phyloP scores from a whole-genome alignment of 2,329 filamentous ascomycete genomes.

The Fusarium sp. region DNA sequence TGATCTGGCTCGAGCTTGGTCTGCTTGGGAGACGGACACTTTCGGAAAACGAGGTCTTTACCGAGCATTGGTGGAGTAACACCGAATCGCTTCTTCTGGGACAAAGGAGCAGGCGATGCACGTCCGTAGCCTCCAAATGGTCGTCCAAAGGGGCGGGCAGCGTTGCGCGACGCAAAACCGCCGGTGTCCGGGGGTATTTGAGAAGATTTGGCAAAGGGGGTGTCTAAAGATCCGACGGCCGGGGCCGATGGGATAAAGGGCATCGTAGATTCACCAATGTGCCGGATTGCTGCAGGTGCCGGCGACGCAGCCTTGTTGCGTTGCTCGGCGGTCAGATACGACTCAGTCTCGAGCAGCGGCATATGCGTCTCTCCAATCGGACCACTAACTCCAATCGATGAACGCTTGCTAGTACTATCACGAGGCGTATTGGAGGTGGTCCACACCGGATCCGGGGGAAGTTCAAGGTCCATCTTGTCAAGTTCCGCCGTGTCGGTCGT shows the following conservation, averaged over 20 bases:
- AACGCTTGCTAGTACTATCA: conserved; percentile 43
- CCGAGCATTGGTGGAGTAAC: conserved; percentile 90
- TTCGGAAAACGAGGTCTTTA: conserved; percentile 81
- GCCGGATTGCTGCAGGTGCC: conserved; percentile 37
- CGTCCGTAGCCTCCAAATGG: conserved; percentile 49
- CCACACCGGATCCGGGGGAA: conserved; percentile 58
- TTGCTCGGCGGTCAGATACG: conserved; percentile 38
- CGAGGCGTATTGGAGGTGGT: conserved; percentile 53
- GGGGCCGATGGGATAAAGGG: conserved; percentile 43
- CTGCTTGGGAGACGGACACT: conserved; percentile 83
- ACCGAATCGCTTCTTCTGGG: conserved; percentile 63
- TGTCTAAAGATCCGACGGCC: conserved; percentile 36
- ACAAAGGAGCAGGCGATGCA: conserved; percentile 52
- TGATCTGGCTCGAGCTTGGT: conserved; percentile 87
- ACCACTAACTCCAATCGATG: conserved; percentile 45
- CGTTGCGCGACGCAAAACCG: conserved; percentile 49
- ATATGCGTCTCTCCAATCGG: conserved; percentile 47
- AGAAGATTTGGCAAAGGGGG: conserved; percentile 46
- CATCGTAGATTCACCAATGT: conserved; percentile 45
- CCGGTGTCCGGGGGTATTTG: conserved; percentile 57
- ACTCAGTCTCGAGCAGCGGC: conserved; percentile 43
- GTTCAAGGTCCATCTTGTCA: conserved; percentile 57
- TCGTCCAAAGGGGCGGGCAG: conserved; percentile 55
- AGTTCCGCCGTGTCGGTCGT: conserved; percentile 57
- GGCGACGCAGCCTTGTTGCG: conserved; percentile 38